Evolutionary conservation across 1,284 basidiomycete genomes (phyloP).

Genomic region (Cerrena zonata): DNA sequence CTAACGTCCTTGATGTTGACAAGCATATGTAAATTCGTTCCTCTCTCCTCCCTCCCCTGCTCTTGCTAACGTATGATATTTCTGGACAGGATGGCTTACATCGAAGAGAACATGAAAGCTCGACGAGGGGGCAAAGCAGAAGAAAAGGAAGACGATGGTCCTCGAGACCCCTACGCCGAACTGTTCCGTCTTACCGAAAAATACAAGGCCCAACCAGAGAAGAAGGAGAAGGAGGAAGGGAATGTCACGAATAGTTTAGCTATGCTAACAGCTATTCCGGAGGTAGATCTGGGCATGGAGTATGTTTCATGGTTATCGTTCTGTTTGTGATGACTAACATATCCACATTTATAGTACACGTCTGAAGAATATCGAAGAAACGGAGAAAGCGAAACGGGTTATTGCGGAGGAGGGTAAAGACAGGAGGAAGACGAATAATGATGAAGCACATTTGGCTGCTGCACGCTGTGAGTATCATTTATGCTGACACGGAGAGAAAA

Average conservation of each 20-base stretch:
- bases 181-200: constrained; percentile 76
- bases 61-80: too few relatives aligned
- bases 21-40: constrained; percentile 82
- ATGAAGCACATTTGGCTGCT: constrained; percentile 76
- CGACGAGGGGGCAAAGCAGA: constrained; percentile 56
- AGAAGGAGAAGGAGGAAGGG: constrained; percentile 70
- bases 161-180: constrained; percentile 73
- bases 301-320: constrained; percentile 37
- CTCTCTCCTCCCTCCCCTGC: not conserved
- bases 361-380: constrained; percentile 92
- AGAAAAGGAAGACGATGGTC: constrained; percentile 38
- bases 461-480: constrained; percentile 65
- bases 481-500: too few relatives aligned
- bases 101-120: constrained; percentile 86
- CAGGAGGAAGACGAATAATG: constrained; percentile 46
- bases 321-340: not conserved
- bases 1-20: constrained; percentile 91
- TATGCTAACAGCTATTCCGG: constrained; percentile 94
- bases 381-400: constrained; percentile 86
- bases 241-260: constrained; percentile 87
- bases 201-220: constrained; percentile 55
- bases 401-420: constrained; percentile 72
- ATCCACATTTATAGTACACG: too few relatives aligned
- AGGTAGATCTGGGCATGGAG: constrained; percentile 98
- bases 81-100: constrained; percentile 99